Conservation (phyloP, 352 stramenopile genomes). For the Phytophthora sp. region DNA sequence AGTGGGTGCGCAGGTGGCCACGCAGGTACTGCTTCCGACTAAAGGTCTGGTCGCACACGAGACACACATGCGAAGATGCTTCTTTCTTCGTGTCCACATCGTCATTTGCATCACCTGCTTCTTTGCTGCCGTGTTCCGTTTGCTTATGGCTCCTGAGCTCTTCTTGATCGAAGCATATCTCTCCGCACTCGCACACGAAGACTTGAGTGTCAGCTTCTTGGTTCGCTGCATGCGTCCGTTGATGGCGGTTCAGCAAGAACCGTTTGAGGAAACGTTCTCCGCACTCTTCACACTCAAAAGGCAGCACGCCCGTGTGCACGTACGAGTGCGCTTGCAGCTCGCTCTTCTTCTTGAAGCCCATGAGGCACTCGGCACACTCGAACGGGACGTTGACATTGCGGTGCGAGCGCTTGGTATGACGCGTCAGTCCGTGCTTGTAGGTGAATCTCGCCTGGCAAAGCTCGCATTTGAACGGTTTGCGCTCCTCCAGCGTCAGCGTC, state of each 20-base stretch:
- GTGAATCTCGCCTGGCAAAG: constrained; percentile 63
- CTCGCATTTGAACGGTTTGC: constrained; percentile 64
- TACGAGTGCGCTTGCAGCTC: constrained; percentile 77
- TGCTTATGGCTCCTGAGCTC: constrained; percentile 53
- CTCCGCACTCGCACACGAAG: constrained; percentile 59
- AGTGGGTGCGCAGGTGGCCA: constrained; percentile 66
- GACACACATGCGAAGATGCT: constrained; percentile 37
- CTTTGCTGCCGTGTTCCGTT: constrained; percentile 29
- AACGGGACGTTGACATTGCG: constrained; percentile 62
- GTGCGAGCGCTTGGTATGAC: constrained; percentile 59
- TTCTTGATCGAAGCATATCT: constrained; percentile 58
- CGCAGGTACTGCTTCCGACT: constrained; percentile 59
- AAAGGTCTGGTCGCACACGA: constrained; percentile 60
- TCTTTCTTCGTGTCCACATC: not conserved
- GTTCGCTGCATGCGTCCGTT: constrained; percentile 37
- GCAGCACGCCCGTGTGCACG: constrained; percentile 75
- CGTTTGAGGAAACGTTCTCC: constrained; percentile 64
- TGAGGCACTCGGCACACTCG: constrained; percentile 61
- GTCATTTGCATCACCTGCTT: not conserved
- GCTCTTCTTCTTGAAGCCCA: constrained; percentile 85
- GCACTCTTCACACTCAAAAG: constrained; percentile 76
- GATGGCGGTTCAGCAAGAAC: constrained; percentile 61
- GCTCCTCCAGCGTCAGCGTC: constrained; percentile 15
- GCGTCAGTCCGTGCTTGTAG: constrained; percentile 72
- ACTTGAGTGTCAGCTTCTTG: constrained; percentile 47